A percentile compares a stretch with the other conserved stretches of the same genome.
phyloP scores from a whole-genome alignment of 2,329 filamentous ascomycete species.

The Fusarium lyarnte region DNA sequence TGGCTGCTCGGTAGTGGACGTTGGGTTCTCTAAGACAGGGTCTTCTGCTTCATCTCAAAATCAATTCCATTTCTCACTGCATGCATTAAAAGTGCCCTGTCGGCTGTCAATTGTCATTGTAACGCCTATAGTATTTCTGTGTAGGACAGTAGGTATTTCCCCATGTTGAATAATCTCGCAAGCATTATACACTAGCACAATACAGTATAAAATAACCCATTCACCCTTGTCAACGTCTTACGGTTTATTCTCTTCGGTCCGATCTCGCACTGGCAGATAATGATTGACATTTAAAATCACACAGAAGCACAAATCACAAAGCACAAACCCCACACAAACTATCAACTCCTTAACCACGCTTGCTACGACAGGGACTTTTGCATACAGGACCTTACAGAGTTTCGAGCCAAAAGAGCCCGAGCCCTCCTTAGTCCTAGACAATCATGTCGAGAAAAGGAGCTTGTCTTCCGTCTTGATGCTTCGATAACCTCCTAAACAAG shows the following conservation, averaged over 20 bases:
- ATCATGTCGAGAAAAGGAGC: not conserved
- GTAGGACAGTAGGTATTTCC: not conserved
- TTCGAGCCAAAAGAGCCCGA: constrained; percentile 1
- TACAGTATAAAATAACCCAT: constrained; percentile 7
- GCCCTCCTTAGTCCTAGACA: not conserved
- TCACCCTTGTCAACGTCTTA: constrained; percentile 8
- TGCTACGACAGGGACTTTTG: not conserved
- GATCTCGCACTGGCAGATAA: constrained; percentile 27
- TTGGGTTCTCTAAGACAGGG: constrained; percentile 12
- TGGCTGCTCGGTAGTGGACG: constrained; percentile 28
- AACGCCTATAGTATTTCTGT: not conserved
- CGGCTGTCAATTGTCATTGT: not conserved
- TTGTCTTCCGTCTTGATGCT: not conserved
- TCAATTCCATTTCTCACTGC: not conserved
- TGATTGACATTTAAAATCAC: constrained; percentile 23
- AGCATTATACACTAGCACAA: not conserved
- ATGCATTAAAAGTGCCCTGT: not conserved
- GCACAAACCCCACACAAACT: constrained; percentile 22
- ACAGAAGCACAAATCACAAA: constrained; percentile 8
- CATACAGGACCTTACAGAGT: constrained; percentile 1
- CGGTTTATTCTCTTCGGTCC: constrained; percentile 24
- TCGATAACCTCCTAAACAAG: constrained; percentile 1
- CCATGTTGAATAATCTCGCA: constrained; percentile 5
- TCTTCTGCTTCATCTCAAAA: constrained; percentile 6
- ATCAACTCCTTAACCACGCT: not conserved